Evolutionary conservation across 306 rosid genomes (phyloP), one percentile per base, ranked within the genome.

Genomic region (Styphnolobium japonicum): DNA sequence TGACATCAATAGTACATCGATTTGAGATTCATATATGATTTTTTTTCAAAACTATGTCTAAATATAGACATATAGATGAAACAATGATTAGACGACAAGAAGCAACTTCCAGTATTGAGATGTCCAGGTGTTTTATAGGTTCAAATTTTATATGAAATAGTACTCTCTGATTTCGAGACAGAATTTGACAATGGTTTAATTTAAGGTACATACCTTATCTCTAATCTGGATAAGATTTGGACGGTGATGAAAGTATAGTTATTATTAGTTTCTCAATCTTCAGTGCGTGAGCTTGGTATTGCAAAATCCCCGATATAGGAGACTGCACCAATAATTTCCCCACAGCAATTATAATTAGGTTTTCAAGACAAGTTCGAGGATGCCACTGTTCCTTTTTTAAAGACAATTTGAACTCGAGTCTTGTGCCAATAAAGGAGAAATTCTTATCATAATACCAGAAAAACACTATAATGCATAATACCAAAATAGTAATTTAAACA

Each of bases 141-240:
- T 39, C 18, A 73, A 25, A 73, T 19, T 5, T 12, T 56, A 56
- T 40, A 58, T 58, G 18, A 27, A 57, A 40, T 55, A 29, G 19
- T 16, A 46, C 27, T n/a, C n/a, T 73, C 27, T 19, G 37, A 55
- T 55, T 4, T 22, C 1, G 36, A 25, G 67, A 73, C 18, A 36
- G 39, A 53, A 72, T 72, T 36, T 53, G 34, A 72, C 3, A 5
- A 5, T 40, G 22, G 34, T 42, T 40, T 19, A 27, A 27, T n/a
- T 27, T 27, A 51, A 33, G 15, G 15, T 10, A 21, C 5, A 0
- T 10, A 39, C 40, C 56, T 71, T 36, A 36, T 73, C 3, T 39
- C 55, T 4, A 7, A 58, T 45, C 34, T 60, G 58, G 39, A 42
- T 8, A 46, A 76, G 56, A 51, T 62, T 51, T 77, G 81, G 81